Evolutionary conservation across 805 yeast genomes (phyloP).

Genomic region (Suhomyces pyralidae): DNA sequence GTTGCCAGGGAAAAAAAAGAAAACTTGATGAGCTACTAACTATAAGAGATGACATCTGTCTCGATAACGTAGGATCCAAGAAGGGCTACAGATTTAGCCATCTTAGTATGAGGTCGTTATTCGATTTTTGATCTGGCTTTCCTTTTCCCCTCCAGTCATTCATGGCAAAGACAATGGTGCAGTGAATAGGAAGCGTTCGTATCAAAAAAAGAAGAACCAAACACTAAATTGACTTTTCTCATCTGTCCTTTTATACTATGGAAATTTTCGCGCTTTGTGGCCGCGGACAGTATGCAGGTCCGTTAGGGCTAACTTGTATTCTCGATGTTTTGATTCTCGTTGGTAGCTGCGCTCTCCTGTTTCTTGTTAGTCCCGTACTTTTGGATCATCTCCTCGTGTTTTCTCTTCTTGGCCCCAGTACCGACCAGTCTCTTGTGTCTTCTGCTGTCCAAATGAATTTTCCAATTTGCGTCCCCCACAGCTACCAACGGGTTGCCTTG

Average conservation of each 20-base stretch:
- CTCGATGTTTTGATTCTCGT: not conserved
- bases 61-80: conserved; percentile 42
- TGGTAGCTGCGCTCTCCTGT: not conserved
- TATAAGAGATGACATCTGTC: conserved; percentile 14
- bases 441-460: conserved; percentile 62
- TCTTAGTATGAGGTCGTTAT: conserved; percentile 35
- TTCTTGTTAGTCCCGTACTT: conserved; percentile 3
- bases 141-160: conserved; percentile 42
- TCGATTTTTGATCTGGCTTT: conserved; percentile 27
- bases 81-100: conserved; percentile 17
- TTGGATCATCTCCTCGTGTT: conserved; percentile 45
- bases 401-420: conserved; percentile 48
- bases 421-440: conserved; percentile 59
- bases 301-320: not conserved
- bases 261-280: not conserved
- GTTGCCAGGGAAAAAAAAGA: not conserved
- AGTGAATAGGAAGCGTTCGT: conserved; percentile 41
- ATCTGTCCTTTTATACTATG: not conserved
- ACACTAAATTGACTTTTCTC: not conserved
- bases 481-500: conserved; percentile 56
- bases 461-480: conserved; percentile 72
- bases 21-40: not conserved
- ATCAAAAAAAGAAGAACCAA: conserved; percentile 27
- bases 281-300: not conserved
- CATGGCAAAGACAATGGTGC: conserved; percentile 32